These are phyloP conservation scores for Gonapodya sp. DNA, from an alignment of 192 early-diverging fungal genomes.

Conservation along the genomic window DNA sequence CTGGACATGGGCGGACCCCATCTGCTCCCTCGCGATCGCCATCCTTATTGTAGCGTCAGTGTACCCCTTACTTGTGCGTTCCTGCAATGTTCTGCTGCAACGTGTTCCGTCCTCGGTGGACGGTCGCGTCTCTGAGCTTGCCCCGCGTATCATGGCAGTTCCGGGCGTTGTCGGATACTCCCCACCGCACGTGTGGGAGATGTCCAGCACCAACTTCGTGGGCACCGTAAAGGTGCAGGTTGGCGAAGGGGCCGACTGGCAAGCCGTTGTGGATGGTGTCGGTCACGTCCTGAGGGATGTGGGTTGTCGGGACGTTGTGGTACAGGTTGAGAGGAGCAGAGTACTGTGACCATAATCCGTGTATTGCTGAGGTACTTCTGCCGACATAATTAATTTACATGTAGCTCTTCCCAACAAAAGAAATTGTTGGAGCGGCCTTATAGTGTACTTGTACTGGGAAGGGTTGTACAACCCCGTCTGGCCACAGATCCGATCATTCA, in stretches of 20 bases:
- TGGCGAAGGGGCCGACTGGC: background rate
- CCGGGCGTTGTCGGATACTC: background rate
- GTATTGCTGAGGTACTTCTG: no score
- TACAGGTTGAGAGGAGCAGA: background rate
- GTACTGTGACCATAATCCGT: no score
- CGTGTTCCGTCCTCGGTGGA: background rate
- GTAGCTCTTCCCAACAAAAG: no score
- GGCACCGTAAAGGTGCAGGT: constrained; percentile 5
- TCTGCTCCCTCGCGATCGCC: constrained; percentile 87
- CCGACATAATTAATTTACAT: no score
- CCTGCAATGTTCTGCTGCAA: constrained; percentile 43
- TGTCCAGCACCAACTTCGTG: background rate
- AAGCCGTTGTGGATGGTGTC: background rate
- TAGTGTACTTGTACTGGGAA: no score
- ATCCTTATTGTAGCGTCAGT: constrained; percentile 75
- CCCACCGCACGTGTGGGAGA: constrained; percentile 8
- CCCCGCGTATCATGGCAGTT: background rate
- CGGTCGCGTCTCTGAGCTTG: background rate
- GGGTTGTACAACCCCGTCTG: no score
- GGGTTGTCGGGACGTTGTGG: constrained; percentile 8
- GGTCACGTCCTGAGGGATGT: background rate
- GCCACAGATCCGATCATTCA: no score
- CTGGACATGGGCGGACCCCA: constrained; percentile 92
- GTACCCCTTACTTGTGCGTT: constrained; percentile 71
- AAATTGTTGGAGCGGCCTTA: no score